Evolutionary conservation across 495 filamentous ascomycete genomes (phyloP), one percentile per base, ranked within the genome.

Genomic region (Lasiosphaeriaceae sp.): DNA sequence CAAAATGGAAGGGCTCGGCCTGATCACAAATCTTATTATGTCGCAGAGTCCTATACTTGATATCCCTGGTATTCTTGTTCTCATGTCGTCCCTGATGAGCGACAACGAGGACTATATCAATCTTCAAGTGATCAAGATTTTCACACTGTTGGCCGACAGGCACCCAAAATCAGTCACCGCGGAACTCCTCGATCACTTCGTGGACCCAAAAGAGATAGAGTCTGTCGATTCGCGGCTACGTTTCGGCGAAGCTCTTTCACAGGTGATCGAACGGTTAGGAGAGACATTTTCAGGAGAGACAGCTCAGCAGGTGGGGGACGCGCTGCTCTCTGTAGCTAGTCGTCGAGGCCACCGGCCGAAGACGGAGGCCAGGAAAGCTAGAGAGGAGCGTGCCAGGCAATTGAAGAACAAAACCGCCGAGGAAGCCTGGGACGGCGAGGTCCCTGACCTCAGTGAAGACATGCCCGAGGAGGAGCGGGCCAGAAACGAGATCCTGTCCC

Each of bases 51-150:
- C 89, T 0, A 75, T 89, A 14, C 74, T 93, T 48, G 87, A 94
- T 65, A 83, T 91, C 20, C 83, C 83, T 0, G 80, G 83, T 16
- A 86, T 87, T 1, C 66, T 88, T 2, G 79, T 85, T 1, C 78
- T 92, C 0, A 76, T 91, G 7, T 76, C 88, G 1, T 83, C 82
- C 0, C 74, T 91, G 7, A 75, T 92, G 3, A 80, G 80, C 47
- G 86, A 89, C 57, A 75, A 76, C 26, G 90, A 93, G 47, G 86
- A 89, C 57, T 93, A 86, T 66, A 83, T 90, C 53, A 90, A 90
- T 59, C 74, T 91, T 5, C 85, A 83, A 35, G 81, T 82, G 20
- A 84, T 91, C 61, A 85, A 86, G 53, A 73, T 87, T 2, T 82
- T 90, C 51, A 80, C 83, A 1, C 80, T 80, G n/a, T 69, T 93